Evolutionary conservation across 176 grass and related monocot species (phyloP).

Genomic region (Hordeum vulgare): DNA sequence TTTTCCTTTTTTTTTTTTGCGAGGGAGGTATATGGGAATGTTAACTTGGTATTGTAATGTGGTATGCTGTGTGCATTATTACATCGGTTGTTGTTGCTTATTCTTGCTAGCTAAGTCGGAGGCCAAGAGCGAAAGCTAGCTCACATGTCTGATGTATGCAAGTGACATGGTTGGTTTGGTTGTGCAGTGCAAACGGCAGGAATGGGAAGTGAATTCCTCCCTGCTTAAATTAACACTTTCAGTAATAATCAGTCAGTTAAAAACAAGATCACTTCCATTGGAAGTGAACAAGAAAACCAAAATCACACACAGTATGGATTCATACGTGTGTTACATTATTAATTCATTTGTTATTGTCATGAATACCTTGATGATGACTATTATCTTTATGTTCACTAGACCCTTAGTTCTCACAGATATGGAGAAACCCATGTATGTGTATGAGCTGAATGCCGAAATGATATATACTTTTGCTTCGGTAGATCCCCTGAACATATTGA

Average conservation of each 20-base stretch:
- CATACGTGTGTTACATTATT: neutral
- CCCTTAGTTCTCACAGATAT: no score
- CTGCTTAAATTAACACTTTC: neutral
- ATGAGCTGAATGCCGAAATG: no score
- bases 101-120: neutral
- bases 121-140: neutral
- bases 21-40: neutral
- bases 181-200: neutral
- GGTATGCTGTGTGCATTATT: neutral
- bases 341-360: neutral
- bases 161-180: no score
- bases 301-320: neutral
- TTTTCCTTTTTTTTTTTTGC: no score
- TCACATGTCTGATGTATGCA: no score
- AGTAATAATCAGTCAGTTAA: neutral
- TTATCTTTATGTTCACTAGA: no score
- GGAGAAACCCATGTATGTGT: no score
- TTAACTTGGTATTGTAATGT: neutral
- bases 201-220: neutral
- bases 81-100: neutral
- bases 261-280: neutral
- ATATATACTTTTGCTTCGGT: no score
- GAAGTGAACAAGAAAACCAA: neutral
- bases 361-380: neutral
- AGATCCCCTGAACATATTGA: no score